Evolutionary conservation across 2,329 filamentous ascomycete genomes (phyloP), one percentile per base, ranked within the genome.

Genomic region (Cladosporium sp.): DNA sequence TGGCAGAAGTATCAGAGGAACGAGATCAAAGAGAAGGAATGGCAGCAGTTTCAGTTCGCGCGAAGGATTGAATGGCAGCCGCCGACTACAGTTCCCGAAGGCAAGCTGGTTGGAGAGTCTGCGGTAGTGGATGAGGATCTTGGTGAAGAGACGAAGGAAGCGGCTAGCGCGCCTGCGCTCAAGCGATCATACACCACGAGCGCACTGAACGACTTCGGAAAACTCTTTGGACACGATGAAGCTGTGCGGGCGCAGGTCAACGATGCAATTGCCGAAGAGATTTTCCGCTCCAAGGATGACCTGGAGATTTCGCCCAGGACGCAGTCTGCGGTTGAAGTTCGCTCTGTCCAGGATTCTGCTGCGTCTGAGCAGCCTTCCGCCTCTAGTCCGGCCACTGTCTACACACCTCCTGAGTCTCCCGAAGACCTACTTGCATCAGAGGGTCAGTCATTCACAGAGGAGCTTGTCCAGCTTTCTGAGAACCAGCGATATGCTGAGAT

Each of bases 1-100:
- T 87, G 93, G 76, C 89, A 92, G 70, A 86, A 87, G 68, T 81
- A 85, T 58, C 84, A 92, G 68, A 78, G 78, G 54, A 77, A 79
- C 46, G 85, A 84, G 44, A 86, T 89, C 46, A 83, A 86, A 60
- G 91, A 96, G 68, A 83, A 86, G 61, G 91, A 96, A 68, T 95
- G 89, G 89, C 85, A 85, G 41, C 89, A 95, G 68, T 95, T 90
- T 64, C 87, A 95, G 69, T 91, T 95, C 68, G 86, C 86, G 52
- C 86, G 89, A 70, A 81, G 85, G 58, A 89, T 96, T 62, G 91
- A 93, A 67, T 95, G 91, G 89, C 91, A 93, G 75, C 78, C 74
- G 34, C 68, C 72, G 40, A 69, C 68, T 18, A 62, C 68, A 8
- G 62, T 70, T 11, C 67, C 71, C 9, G 68, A 68, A 44, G 61